These are phyloP conservation scores for Crithidia bombi DNA, from an alignment of 208 protist species.

Conservation along the genomic window DNA sequence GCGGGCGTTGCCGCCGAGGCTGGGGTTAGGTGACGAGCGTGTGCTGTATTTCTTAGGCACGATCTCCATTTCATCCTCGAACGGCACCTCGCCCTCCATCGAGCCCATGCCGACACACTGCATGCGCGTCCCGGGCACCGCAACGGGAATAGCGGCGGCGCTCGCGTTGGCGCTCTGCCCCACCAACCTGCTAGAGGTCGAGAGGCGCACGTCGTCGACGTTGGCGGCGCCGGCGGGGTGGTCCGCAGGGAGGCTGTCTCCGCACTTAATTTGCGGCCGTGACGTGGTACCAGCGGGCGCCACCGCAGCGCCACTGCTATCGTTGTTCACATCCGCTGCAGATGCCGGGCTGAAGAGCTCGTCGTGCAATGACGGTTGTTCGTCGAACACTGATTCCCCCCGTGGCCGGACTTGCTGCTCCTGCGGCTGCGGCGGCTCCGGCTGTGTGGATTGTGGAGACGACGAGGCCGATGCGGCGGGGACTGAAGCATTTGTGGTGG, in stretches of 20 bases:
- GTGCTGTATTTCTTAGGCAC: constrained; percentile 21
- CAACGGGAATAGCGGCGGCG: not conserved
- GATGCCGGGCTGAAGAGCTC: constrained; percentile 30
- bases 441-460: not conserved
- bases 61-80: constrained; percentile 21
- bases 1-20: not conserved
- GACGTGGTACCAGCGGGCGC: too few species aligned
- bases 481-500: not conserved
- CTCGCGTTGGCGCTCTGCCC: not conserved
- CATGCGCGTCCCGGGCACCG: constrained; percentile 1
- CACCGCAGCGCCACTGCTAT: not conserved
- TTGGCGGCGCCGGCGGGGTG: constrained; percentile 1
- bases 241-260: not conserved
- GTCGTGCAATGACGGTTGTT: not conserved
- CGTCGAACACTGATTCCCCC: not conserved
- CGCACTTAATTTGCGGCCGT: not conserved
- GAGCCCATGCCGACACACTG: constrained; percentile 10
- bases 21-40: not conserved
- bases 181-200: not conserved
- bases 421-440: not conserved
- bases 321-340: not conserved
- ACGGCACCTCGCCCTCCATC: not conserved
- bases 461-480: not conserved
- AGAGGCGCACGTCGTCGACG: constrained; percentile 10
- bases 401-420: not conserved